Evolutionary conservation across 768 basidiomycete species (phyloP), one percentile per base, ranked within the genome.

Genomic region (Nidularia pulvinata): DNA sequence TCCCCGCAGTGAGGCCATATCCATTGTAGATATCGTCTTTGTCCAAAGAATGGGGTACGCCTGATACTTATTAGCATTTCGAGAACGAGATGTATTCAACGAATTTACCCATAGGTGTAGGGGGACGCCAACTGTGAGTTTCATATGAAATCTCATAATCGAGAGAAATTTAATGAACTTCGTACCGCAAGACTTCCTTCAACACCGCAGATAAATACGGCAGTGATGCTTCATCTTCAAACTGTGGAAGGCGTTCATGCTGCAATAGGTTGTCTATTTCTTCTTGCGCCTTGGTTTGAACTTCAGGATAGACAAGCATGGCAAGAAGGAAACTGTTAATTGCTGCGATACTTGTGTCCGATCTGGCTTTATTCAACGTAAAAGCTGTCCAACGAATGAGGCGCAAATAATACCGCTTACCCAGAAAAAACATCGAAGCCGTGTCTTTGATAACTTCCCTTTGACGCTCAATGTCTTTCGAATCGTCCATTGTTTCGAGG

Each of bases 1-100:
- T 61, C 14, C 66, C 75, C 54, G 76, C 73, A 0, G 79, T 79
- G 37, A 82, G 77, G 36, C 65, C 65, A 54, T 74, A 72, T 1
- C 76, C 79, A 2, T 74, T 69, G 53, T 78, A 82, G 5, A 70
- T 60, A 53, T 82, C 80, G 46, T 82, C 77, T 53, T 69, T 64
- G 7, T 59, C 65, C 6, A 59, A 51, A 36, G 58, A 55, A 46
- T 75, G 73, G 4, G 74, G 69, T 7, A 72, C 61, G 25, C 61
- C 71, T 72, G 6, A 33, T 39, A 44, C 13, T 49, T 43, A 36
- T 6, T 39, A 37, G 22, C 30, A 16, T 16, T 42, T 11, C 16
- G 11, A 42, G 37, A 11, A 11, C 37, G 16, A 11, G 16, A 11
- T 42, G 4, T 42, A 25, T 42, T 42, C 11, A 11, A 42, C 3